phyloP scores from a whole-genome alignment of 1,284 basidiomycete genomes.

The Ceratobasidium sp. region DNA sequence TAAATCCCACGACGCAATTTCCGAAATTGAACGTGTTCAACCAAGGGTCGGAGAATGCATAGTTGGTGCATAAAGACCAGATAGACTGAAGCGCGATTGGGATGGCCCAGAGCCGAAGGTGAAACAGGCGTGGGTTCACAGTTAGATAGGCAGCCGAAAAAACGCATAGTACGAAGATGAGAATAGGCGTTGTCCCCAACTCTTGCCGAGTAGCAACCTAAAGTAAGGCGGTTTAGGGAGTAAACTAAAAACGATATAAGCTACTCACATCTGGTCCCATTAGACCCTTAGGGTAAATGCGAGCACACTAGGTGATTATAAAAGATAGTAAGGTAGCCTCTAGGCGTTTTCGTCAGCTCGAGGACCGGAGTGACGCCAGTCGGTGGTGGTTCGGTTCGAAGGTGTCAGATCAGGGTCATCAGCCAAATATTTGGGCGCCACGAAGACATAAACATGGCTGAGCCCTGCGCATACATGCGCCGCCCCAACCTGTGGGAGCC shows the following conservation, averaged over 20 bases:
- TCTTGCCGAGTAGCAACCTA: conserved; percentile 34
- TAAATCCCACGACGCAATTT: conserved; percentile 40
- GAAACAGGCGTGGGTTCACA: conserved; percentile 33
- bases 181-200: not conserved
- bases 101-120: conserved; percentile 38
- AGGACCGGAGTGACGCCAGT: not conserved
- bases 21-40: conserved; percentile 46
- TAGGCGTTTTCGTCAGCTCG: not conserved
- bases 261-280: conserved; percentile 43
- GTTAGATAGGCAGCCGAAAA: conserved; percentile 11
- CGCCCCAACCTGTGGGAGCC: not conserved
- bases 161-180: not conserved
- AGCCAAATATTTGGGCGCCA: conserved; percentile 15
- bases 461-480: not conserved
- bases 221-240: not conserved
- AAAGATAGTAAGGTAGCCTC: not conserved
- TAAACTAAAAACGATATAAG: not conserved
- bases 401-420: conserved; percentile 26
- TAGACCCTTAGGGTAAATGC: not conserved
- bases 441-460: not conserved
- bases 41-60: conserved; percentile 32
- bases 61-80: conserved; percentile 42
- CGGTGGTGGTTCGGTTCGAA: conserved; percentile 11
- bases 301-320: not conserved
- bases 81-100: conserved; percentile 39